Base-by-base conservation (phyloP, 2,329 filamentous ascomycete species). In the Thermothelomyces thermophilus region DNA sequence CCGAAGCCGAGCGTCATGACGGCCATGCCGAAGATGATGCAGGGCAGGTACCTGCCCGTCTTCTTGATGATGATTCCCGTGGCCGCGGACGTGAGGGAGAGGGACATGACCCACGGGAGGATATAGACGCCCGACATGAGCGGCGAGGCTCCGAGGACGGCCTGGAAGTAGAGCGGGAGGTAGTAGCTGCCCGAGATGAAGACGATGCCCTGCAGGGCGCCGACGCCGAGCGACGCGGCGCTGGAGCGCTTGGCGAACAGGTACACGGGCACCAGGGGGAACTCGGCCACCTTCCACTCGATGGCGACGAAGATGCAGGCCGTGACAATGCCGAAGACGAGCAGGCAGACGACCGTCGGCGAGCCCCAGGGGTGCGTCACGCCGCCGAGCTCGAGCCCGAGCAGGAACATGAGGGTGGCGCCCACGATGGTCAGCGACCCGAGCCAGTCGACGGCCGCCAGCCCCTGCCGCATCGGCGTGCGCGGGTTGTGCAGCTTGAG, bases 131-230 rank as follows among this genome's bases (percentile, higher is more conserved):
- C 76, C 0, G 80, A 86, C n/a, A 71, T 70, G 30, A 86, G 68
- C 0, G 83, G 80, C 0, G 74, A 73, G 1, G 78, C 79, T 44
- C 74, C 74, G 2, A 83, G 74, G 0, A 83, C 84, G 2, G 81
- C 76, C 62, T 90, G 86, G 47, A 87, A 83, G 66, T 84, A 90
- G 0, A 89, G 72, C 0, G 86, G 86, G 22, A 89, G 70, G 59
- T 86, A 90, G 65, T 87, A 90, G 43, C 81, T 77, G 1, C 73
- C 73, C 0, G 75, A 79, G 35, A 86, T 83, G 64, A 84, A 85
- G 30, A 80, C 76, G 59, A 82, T 70, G 0, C 67, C 69, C 52
- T 78, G 73, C 49, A 70, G 68, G 44, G 73, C 70, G 33, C 63
- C 66, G 2, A 74, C 65, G 3, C 56, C 59, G n/a, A 84, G 72